Evolutionary conservation across 208 protist species (phyloP).

Genomic region (Phytomonas francai): DNA sequence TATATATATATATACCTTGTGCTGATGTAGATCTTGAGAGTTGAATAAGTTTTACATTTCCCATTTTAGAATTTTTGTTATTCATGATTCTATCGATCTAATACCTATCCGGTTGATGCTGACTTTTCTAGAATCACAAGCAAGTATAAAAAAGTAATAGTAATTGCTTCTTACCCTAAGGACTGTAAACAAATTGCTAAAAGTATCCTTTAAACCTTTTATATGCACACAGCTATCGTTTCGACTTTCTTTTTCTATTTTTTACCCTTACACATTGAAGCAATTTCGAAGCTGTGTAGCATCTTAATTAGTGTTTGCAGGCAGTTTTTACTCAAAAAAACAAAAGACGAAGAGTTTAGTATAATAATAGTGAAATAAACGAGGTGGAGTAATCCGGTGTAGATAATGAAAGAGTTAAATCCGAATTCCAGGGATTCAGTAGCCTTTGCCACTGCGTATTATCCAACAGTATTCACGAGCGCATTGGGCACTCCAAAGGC

Average conservation of each 20-base stretch:
- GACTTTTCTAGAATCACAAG: not conserved
- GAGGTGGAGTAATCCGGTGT: not conserved
- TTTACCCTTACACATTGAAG: not conserved
- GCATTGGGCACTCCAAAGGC: not conserved
- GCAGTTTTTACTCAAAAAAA: not conserved
- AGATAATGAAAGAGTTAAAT: not conserved
- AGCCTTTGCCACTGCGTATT: not conserved
- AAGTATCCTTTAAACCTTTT: not conserved
- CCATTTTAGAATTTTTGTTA: conserved; percentile 7
- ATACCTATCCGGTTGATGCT: not conserved
- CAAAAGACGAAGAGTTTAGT: not conserved
- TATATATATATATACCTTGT: conserved; percentile 16
- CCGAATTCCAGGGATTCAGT: not conserved
- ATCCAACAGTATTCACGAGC: not conserved
- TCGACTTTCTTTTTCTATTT: not conserved
- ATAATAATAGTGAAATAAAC: not conserved
- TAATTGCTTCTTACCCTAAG: not conserved
- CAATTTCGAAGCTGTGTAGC: not conserved
- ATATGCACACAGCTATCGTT: not conserved
- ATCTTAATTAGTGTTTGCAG: not conserved
- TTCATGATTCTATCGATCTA: not conserved
- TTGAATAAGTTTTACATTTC: not conserved
- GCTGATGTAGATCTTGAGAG: conserved; percentile 4
- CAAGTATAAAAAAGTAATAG: not conserved
- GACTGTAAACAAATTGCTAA: not conserved